These are phyloP conservation scores for Euphorbia schlechtendalii DNA, from an alignment of 441 rosid species.

Conservation along the genomic window DNA sequence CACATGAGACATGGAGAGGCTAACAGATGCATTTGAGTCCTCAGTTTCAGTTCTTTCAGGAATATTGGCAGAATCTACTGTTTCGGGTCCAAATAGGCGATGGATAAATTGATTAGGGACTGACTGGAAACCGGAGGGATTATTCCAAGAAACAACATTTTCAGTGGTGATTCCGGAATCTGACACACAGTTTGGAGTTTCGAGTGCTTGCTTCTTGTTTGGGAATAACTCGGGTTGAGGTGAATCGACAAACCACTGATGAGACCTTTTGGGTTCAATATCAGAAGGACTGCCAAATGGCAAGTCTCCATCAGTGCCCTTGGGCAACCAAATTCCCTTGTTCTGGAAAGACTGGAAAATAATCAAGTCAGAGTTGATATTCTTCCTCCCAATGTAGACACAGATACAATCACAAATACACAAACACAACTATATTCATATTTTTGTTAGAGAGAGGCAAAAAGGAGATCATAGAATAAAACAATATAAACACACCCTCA, in stretches of 20 bases:
- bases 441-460: neutral
- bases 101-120: slow-evolving; percentile 41
- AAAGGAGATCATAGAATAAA: no score
- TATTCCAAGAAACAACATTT: slow-evolving; percentile 40
- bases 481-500: neutral
- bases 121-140: slow-evolving; percentile 35
- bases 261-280: slow-evolving; percentile 47
- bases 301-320: slow-evolving; percentile 41
- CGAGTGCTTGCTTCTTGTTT: slow-evolving; percentile 58
- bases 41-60: slow-evolving; percentile 43
- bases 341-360: slow-evolving; percentile 42
- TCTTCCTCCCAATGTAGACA: neutral
- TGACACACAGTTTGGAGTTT: slow-evolving; percentile 29
- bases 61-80: slow-evolving; percentile 34
- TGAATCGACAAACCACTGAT: slow-evolving; percentile 60
- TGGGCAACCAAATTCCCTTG: slow-evolving; percentile 51
- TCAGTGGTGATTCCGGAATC: slow-evolving; percentile 33
- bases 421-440: neutral
- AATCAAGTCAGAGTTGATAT: slow-evolving; percentile 5
- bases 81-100: slow-evolving; percentile 43
- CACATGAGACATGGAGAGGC: slow-evolving; percentile 43
- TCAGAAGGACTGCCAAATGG: slow-evolving; percentile 42
- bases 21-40: slow-evolving; percentile 37
- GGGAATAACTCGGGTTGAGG: slow-evolving; percentile 43
- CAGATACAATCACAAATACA: neutral